phyloP scores from a whole-genome alignment of 169 alveolate species.

The Plasmodium malariae region DNA sequence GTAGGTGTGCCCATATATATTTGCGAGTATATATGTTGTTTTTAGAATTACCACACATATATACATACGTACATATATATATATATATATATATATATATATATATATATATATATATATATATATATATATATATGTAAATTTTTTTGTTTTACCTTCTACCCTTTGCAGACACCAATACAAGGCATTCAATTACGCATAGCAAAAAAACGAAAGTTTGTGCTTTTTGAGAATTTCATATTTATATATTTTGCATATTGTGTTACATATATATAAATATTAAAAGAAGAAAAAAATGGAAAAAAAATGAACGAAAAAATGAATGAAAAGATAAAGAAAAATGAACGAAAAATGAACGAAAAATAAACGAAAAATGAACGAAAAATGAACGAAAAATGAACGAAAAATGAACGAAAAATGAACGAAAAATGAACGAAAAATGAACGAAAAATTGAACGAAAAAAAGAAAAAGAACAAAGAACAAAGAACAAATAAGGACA shows the following conservation, averaged over 20 bases:
- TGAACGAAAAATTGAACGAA: background rate
- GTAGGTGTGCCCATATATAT: too few relatives aligned
- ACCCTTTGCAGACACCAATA: conserved; percentile 16
- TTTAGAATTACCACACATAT: too few relatives aligned
- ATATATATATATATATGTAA: background rate
- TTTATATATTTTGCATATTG: background rate
- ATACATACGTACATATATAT: too few relatives aligned
- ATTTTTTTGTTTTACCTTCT: background rate
- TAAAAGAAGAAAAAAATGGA: background rate
- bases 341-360: background rate
- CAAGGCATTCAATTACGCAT: conserved; percentile 24
- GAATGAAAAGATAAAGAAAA: background rate
- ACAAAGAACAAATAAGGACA: too few relatives aligned
- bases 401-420: background rate
- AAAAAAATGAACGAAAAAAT: background rate
- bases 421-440: background rate
- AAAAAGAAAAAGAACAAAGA: background rate
- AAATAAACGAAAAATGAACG: background rate
- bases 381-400: background rate
- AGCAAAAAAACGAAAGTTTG: conserved; percentile 41
- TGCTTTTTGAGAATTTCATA: background rate
- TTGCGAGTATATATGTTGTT: too few relatives aligned
- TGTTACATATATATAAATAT: background rate
- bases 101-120: background rate
- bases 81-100: background rate